Base-by-base conservation (phyloP, 1,139 yeast genomes). In the Scheffersomyces insectosa region DNA sequence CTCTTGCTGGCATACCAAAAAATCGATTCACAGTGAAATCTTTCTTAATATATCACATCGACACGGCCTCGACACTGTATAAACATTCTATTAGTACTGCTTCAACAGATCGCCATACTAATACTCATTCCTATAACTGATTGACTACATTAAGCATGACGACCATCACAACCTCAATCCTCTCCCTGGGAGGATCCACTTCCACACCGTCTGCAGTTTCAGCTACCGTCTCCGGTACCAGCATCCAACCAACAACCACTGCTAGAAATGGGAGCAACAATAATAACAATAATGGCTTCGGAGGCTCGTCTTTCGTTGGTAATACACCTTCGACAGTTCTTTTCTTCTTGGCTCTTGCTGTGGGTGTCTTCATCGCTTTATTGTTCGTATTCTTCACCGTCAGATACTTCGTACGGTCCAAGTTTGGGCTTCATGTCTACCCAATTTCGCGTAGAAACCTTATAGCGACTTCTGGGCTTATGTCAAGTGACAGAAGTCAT, bases 341-440 rank as follows among this genome's bases (percentile, higher is more conserved):
- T 30, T 82, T 83, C 62, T 80, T 81, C 59, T 63, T 82, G 23
- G 87, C 88, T 0, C 68, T 83, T 33, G 78, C 83, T 1, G 79
- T 81, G n/a, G 88, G 87, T 5, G 76, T 80, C 9, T 56, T 75
- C 33, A 80, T 82, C 42, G 85, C 85, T 8, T 29, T 70, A 0
- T 59, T 80, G 30, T 80, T 83, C 52, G 52, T 81, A 10, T 80
- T 80, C 60, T 81, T 83, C 66, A 79, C 87, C 27, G 54, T 79
- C 41, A 63, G 86, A 41, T 82, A 82, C 61, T 77, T 82, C 51
- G 70, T 82, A 4, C 64, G 87, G 40, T 70, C 84, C 9, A 72
- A 68, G 45, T 75, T 72, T 54, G 88, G 87, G 0, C 64, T 82
- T 6, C 79, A 79, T 50, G 70, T 77, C 23, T 69, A 74, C 37